These are phyloP conservation scores for Thraustotheca clavata DNA, from an alignment of 352 stramenopile species.

Conservation along the genomic window DNA sequence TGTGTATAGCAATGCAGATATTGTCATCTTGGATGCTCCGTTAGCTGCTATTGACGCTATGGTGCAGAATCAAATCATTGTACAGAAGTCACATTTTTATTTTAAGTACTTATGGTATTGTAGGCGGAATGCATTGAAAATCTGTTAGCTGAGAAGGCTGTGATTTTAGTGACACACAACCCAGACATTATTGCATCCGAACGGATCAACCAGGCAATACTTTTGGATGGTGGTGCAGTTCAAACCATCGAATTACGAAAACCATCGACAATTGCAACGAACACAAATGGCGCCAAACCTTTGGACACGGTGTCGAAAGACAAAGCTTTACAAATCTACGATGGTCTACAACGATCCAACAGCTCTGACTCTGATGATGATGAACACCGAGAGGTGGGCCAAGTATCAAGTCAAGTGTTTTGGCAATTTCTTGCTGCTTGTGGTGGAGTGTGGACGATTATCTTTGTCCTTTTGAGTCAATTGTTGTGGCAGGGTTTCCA, in stretches of 20 bases:
- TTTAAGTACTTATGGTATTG: neutral
- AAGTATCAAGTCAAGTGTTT: neutral
- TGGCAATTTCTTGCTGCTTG: neutral
- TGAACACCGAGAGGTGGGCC: slow-evolving; percentile 1
- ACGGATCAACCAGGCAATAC: slow-evolving; percentile 29
- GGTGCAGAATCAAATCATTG: slow-evolving; percentile 47
- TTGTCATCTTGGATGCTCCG: slow-evolving; percentile 42
- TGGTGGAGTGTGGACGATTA: neutral
- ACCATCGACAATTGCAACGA: neutral
- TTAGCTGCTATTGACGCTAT: slow-evolving; percentile 49
- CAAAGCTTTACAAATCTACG: slow-evolving; percentile 4
- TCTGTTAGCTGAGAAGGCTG: slow-evolving; percentile 41
- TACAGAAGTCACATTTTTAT: neutral
- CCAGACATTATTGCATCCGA: slow-evolving; percentile 37
- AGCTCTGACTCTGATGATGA: neutral
- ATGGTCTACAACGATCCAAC: neutral
- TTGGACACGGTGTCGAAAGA: neutral
- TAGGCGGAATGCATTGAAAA: slow-evolving; percentile 41
- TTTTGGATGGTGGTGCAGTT: neutral
- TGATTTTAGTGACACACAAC: slow-evolving; percentile 48
- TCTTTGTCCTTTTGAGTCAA: neutral
- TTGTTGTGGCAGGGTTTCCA: slow-evolving; percentile 9
- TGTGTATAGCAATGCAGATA: slow-evolving; percentile 43
- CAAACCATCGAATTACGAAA: neutral
- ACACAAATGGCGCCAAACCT: neutral